phyloP scores from a whole-genome alignment of 371 early-diverging fungal genomes.

The Circinella umbellata region DNA sequence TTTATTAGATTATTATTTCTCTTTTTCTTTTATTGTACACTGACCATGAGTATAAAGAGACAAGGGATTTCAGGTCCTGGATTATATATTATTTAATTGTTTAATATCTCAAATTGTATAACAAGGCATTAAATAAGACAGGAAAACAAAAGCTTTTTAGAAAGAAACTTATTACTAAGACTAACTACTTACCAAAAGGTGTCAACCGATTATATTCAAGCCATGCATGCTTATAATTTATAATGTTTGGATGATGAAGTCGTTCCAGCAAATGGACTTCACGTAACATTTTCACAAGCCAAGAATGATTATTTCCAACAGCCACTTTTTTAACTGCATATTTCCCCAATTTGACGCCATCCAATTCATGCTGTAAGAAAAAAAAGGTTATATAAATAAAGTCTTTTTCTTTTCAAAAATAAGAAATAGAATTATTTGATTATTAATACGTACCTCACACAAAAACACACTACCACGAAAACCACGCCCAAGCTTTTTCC shows the following conservation, averaged over 20 bases:
- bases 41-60: slow-evolving; percentile 91
- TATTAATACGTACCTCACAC: slow-evolving; percentile 68
- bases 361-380: slow-evolving; percentile 68
- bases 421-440: background rate
- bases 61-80: slow-evolving; percentile 87
- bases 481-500: slow-evolving; percentile 87
- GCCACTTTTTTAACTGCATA: slow-evolving; percentile 96
- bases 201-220: slow-evolving; percentile 83
- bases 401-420: background rate
- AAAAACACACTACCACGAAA: slow-evolving; percentile 90
- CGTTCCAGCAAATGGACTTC: slow-evolving; percentile 92
- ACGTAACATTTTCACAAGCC: slow-evolving; percentile 92
- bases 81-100: background rate
- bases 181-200: slow-evolving; percentile 63
- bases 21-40: background rate
- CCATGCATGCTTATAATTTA: slow-evolving; percentile 95
- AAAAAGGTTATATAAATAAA: background rate
- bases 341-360: slow-evolving; percentile 79
- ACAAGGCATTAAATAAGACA: no score
- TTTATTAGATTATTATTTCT: background rate
- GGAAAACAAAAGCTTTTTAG: no score
- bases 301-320: slow-evolving; percentile 85
- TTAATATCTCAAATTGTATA: no score
- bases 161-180: no score
- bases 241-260: slow-evolving; percentile 88